Base-by-base conservation (phyloP, 2,329 filamentous ascomycete genomes). In the Lachnellula cervina region DNA sequence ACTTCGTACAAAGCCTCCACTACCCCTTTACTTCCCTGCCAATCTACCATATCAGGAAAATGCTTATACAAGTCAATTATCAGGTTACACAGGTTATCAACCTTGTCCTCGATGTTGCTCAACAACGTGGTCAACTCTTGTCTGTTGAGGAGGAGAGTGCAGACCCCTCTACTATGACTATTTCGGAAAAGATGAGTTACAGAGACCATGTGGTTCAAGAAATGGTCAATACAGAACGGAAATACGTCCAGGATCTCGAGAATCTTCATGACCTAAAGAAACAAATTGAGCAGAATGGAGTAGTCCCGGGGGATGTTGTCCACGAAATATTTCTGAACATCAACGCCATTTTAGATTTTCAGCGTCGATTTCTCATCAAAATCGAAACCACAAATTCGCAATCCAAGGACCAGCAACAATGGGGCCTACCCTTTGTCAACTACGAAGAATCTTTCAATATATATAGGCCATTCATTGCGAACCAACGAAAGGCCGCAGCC, bases 241-340 rank as follows among this genome's bases (percentile, higher is more conserved):
- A 97, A 73, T 99, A 99, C 66, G 94, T 97, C 4, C 92, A 97
- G 71, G 94, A 99, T 75, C 76, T 99, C 52, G 93, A 97, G 71
- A 93, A 96, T 64, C 73, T 99, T 37, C 91, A 97, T 70, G 87
- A 92, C 49, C 81, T 97, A 68, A 97, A 96, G 75, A 93, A 90
- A 73, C 83, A 87, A 23, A 78, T 97, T 54, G 91, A 97, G 65
- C 88, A 95, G 69, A 91, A 87, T 62, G 91, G 91, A 38, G 84
- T 90, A 38, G 84, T 97, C 61, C 88, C 90, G 2, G 93, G 94
- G 52, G 94, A 99, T 70, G 83, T 87, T 9, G 87, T 96, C 21
- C 92, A 97, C 74, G 86, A 92, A 68, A 97, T 99, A 60, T 99
- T 99, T 73, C 80, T 97, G 59, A 99, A 99, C 73, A 84, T 97